Evolutionary conservation across 106 monocot species (phyloP), one percentile per base, ranked within the genome.

Genomic region (Acorus gramineus): DNA sequence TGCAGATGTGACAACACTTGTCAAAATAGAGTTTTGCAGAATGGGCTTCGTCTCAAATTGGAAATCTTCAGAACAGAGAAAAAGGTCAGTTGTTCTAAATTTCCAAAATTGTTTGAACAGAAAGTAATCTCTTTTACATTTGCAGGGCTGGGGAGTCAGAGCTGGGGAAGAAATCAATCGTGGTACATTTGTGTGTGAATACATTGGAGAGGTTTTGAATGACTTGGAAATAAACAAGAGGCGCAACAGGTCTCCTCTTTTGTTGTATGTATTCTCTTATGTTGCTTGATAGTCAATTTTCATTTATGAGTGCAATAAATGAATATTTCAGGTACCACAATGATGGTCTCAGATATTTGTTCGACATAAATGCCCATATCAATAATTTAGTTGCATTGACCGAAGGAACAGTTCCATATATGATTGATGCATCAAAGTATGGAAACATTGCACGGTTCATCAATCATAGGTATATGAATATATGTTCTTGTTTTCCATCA

Each of bases 401-500:
- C 59, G 84, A 81, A 72, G 81, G 71, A 52, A 67, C 47, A 3
- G 62, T 78, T 10, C 74, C 82, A n/a, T 85, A 71, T 71, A 69
- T 78, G n/a, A 85, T 95, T 72, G 87, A 95, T 76, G 84, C 95
- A 12, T 78, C 80, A 44, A 74, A 80, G 46, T 87, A 76, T 72
- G 95, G 95, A 14, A 95, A 95, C 65, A 74, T 95, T 47, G 81
- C 95, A 10, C 84, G 90, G 48, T 95, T 90, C 76, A 90, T 95
- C 52, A 95, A 95, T 77, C 95, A 95, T 78, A 95, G 95, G 95
- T 95, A 78, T 53, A 28, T 2, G 2, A 3, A 6, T 56, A 46
- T 42, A 45, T n/a, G 8, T n/a, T 7, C 12, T 42, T 58, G 8
- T 28, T 4, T 58, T 1, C 4, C 14, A 14, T 4, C 3, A 4